Percentiles rank a stretch among this genome's conserved stretches.
Evolutionary conservation across 2,329 filamentous ascomycete species (phyloP).

Genomic region (Sphaerulina populicola): DNA sequence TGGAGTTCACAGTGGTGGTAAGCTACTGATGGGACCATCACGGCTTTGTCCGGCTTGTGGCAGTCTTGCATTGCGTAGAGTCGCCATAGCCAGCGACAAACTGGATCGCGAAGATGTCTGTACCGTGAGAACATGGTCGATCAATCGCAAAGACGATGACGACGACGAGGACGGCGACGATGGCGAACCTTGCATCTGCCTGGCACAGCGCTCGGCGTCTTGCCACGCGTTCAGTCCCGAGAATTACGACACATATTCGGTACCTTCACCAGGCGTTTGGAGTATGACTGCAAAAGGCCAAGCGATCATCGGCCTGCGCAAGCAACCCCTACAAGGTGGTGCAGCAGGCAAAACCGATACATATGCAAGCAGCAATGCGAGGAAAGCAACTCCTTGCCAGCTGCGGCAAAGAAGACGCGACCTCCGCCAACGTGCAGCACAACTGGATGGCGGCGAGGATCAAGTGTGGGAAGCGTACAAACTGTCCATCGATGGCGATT

Average conservation of each 20-base stretch:
- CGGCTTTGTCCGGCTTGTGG: conserved; percentile 46
- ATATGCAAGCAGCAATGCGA: background rate
- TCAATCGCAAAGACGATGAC: conserved; percentile 4
- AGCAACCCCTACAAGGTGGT: conserved; percentile 7
- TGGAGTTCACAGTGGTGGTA: conserved; percentile 1
- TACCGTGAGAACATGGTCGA: conserved; percentile 23
- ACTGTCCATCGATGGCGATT: conserved; percentile 41
- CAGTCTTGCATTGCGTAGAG: conserved; percentile 49
- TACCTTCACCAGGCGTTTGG: conserved; percentile 21
- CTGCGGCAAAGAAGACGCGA: conserved; percentile 11
- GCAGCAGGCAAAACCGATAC: conserved; percentile 4
- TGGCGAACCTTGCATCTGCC: conserved; percentile 28
- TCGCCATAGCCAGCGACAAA: conserved; percentile 54
- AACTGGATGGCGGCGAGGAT: conserved; percentile 9
- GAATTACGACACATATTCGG: conserved; percentile 6
- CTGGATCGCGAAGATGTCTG: conserved; percentile 5
- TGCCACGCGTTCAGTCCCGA: conserved; percentile 16
- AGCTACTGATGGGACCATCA: conserved; percentile 23
- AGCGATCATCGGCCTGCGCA: conserved; percentile 25
- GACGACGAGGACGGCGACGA: conserved; percentile 18
- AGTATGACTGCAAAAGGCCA: conserved; percentile 15
- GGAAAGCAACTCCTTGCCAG: conserved; percentile 6
- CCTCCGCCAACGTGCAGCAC: conserved; percentile 11
- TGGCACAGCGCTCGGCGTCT: conserved; percentile 8
- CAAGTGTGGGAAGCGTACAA: conserved; percentile 50